Base-by-base conservation (phyloP, 768 basidiomycete species). In the Strobilomyces echinocephalus region DNA sequence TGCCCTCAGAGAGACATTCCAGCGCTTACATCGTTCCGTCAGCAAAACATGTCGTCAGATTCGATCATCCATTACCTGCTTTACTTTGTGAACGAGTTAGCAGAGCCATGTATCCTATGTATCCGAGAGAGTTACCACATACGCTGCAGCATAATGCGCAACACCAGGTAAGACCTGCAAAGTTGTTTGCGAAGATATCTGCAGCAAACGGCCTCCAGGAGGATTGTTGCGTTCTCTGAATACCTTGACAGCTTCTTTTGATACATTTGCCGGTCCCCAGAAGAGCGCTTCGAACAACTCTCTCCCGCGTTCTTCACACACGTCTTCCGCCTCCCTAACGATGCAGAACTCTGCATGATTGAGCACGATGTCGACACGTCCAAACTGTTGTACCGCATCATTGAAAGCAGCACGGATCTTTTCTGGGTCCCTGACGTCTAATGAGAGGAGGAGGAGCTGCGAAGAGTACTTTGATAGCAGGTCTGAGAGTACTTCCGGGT, bases 361-460 rank as follows among this genome's bases (percentile, higher is more conserved):
- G 55, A 74, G 70, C 6, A 79, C 77, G 46, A 78, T 62, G 48
- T 79, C 79, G 15, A 78, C 57, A 30, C 72, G 63, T 5, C 75
- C 76, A 60, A 78, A 79, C 14, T 57, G 58, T 28, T 65, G 60
- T 38, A 70, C 54, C 0, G 71, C 69, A 42, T 57, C 54, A 14
- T 56, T 59, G 53, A 79, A 79, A 0, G 69, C 74, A 7, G 58
- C 58, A 9, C 35, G 55, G 46, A 77, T 70, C 4, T 74, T 68
- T 14, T 58, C 53, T 2, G 52, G 54, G 20, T 59, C 53, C 20
- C 63, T 69, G 38, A 79, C 75, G 50, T 80, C 76, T 41, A 77
- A 61, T 36, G 64, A 62, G 56, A 77, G 58, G 47, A 73, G 52
- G 54, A 76, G 65, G 2, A 79, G 69, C 31, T 62, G 67, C 4